phyloP scores from a whole-genome alignment of 805 yeast genomes.

The Candida michaelii region DNA sequence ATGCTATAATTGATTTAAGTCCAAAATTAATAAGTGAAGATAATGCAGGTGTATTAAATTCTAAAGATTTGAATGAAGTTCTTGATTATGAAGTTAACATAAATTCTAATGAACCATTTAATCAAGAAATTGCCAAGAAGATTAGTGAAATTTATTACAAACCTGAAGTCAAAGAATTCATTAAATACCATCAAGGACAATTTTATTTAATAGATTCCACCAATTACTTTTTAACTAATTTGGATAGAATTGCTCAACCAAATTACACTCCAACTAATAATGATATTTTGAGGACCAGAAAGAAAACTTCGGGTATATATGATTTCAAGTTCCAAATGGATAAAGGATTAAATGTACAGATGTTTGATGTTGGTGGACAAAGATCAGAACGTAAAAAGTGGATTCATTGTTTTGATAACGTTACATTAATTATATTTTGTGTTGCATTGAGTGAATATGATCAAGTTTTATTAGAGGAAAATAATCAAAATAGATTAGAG shows the following conservation, averaged over 20 bases:
- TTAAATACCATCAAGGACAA: conserved; percentile 60
- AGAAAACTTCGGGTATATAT: conserved; percentile 89
- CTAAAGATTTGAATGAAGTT: conserved; percentile 42
- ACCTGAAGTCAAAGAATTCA: conserved; percentile 56
- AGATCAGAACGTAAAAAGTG: conserved; percentile 94
- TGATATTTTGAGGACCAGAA: conserved; percentile 83
- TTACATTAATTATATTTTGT: conserved; percentile 84
- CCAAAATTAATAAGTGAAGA: conserved; percentile 32
- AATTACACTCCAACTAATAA: conserved; percentile 70
- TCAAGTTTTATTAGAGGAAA: conserved; percentile 77
- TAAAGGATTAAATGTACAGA: conserved; percentile 41
- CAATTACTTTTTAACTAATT: conserved; percentile 66
- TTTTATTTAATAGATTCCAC: conserved; percentile 89
- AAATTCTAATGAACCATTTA: conserved; percentile 53
- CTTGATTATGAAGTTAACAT: conserved; percentile 49
- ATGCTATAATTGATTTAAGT: conserved; percentile 58
- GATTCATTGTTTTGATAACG: conserved; percentile 96
- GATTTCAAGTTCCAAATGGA: conserved; percentile 80
- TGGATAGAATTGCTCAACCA: conserved; percentile 57
- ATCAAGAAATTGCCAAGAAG: conserved; percentile 47
- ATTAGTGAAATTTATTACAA: conserved; percentile 55
- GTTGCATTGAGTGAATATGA: conserved; percentile 91
- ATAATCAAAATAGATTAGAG: conserved; percentile 71
- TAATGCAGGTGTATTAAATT: conserved; percentile 3
- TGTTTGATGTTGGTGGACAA: conserved; percentile 91